Conservation (phyloP, 2,329 filamentous ascomycete genomes). For the Beauveria caledonica region DNA sequence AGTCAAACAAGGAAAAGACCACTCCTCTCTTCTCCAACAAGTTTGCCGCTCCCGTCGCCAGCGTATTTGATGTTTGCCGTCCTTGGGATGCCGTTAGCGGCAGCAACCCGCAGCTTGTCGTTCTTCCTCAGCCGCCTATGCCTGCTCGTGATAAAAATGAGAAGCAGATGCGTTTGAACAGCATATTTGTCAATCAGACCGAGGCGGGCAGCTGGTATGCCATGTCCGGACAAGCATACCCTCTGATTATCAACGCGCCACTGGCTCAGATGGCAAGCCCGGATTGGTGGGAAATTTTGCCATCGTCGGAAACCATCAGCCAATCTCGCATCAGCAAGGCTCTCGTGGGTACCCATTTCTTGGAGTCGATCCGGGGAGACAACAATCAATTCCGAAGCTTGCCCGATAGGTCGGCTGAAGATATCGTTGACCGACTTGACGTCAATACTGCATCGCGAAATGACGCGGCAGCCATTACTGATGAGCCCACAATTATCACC, state of each 20-base stretch:
- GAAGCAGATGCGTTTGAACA: conserved; percentile 47
- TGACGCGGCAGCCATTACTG: conserved; percentile 20
- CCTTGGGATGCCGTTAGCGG: conserved; percentile 55
- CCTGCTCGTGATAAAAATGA: conserved; percentile 43
- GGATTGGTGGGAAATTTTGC: conserved; percentile 38
- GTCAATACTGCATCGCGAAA: conserved; percentile 14
- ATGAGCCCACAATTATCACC: conserved; percentile 37
- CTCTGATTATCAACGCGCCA: conserved; percentile 66
- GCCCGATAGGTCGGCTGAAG: conserved; percentile 25
- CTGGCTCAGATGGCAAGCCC: conserved; percentile 35
- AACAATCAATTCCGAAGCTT: conserved; percentile 29
- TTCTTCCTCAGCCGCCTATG: conserved; percentile 77
- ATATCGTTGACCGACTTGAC: conserved; percentile 23
- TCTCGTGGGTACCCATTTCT: conserved; percentile 63
- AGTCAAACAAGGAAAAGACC: conserved; percentile 43
- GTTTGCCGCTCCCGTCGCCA: conserved; percentile 69
- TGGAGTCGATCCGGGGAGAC: conserved; percentile 34
- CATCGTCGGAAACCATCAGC: conserved; percentile 28
- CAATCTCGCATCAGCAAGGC: conserved; percentile 47
- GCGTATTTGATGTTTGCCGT: conserved; percentile 81
- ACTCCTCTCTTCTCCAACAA: conserved; percentile 58
- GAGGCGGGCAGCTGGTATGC: conserved; percentile 88
- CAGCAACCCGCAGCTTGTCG: conserved; percentile 66
- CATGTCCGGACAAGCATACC: conserved; percentile 78
- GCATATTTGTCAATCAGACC: conserved; percentile 81